Evolutionary conservation across 441 rosid species (phyloP).

Genomic region (Pelargonium cotyledonis): DNA sequence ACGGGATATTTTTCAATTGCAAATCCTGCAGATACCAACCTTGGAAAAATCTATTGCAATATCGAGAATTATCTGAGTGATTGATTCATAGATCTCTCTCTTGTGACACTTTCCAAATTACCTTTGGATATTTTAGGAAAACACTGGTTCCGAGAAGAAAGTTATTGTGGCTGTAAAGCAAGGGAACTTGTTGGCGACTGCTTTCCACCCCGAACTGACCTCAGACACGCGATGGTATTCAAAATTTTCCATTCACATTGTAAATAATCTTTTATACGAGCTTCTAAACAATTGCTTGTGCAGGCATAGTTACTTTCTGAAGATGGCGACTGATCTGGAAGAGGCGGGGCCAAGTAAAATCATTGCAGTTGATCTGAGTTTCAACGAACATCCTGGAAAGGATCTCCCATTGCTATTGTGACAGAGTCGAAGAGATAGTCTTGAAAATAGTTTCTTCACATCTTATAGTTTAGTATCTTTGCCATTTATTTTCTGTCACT

Average conservation of each 20-base stretch:
- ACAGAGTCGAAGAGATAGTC: slow-evolving; percentile 2
- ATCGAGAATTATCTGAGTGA: neutral
- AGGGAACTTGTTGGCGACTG: slow-evolving; percentile 75
- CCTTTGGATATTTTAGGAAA: slow-evolving; percentile 39
- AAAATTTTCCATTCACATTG: too few species aligned
- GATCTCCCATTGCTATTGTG: slow-evolving; percentile 67
- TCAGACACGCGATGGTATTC: slow-evolving; percentile 84
- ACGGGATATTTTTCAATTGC: too few species aligned
- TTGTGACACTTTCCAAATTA: neutral
- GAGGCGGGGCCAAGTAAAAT: slow-evolving; percentile 15
- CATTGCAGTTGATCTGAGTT: slow-evolving; percentile 15
- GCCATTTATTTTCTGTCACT: neutral
- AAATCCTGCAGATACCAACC: too few species aligned
- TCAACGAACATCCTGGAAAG: slow-evolving; percentile 35
- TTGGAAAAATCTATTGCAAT: neutral
- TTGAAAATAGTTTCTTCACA: slow-evolving; percentile 4
- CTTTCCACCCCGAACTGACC: slow-evolving; percentile 92
- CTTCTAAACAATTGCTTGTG: slow-evolving; percentile 17
- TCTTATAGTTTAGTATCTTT: neutral
- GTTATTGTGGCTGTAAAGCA: slow-evolving; percentile 84
- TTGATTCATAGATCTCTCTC: too few species aligned
- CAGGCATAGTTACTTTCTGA: slow-evolving; percentile 61
- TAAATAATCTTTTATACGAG: neutral
- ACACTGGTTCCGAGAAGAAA: slow-evolving; percentile 51
- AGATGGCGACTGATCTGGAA: slow-evolving; percentile 18